phyloP scores from a whole-genome alignment of 1,284 basidiomycete genomes.

The Cutaneotrichosporon sp. region DNA sequence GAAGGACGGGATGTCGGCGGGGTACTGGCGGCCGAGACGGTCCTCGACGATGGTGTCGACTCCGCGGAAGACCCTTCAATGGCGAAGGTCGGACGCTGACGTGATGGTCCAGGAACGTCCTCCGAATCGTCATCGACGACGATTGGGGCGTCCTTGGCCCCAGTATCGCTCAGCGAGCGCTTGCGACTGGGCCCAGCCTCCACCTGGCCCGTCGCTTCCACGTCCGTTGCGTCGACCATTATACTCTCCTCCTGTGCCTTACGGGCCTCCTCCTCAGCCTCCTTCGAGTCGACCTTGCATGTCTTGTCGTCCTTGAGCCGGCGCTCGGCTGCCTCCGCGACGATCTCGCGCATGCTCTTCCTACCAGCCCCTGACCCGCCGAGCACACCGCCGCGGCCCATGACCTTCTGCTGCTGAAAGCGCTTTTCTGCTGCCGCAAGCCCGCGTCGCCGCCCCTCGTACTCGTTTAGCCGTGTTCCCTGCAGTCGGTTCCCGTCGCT shows the following conservation, averaged over 20 bases:
- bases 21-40: not conserved
- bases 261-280: constrained; percentile 65
- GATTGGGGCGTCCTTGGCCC: constrained; percentile 19
- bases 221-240: constrained; percentile 60
- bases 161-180: constrained; percentile 21
- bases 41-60: not conserved
- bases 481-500: constrained; percentile 68
- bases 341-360: constrained; percentile 67
- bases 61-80: not conserved
- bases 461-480: constrained; percentile 63
- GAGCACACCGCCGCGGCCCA: constrained; percentile 59
- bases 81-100: not conserved
- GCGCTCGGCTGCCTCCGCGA: constrained; percentile 79
- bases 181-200: not conserved
- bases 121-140: constrained; percentile 10
- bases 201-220: not conserved
- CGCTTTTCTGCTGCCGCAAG: constrained; percentile 75
- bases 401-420: constrained; percentile 55
- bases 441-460: constrained; percentile 65
- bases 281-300: constrained; percentile 58
- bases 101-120: not conserved
- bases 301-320: constrained; percentile 67
- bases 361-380: constrained; percentile 48
- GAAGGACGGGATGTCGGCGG: not conserved
- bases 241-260: constrained; percentile 68